Base-by-base conservation (phyloP, 345 rosid genomes). In the Hibiscus syriacus region DNA sequence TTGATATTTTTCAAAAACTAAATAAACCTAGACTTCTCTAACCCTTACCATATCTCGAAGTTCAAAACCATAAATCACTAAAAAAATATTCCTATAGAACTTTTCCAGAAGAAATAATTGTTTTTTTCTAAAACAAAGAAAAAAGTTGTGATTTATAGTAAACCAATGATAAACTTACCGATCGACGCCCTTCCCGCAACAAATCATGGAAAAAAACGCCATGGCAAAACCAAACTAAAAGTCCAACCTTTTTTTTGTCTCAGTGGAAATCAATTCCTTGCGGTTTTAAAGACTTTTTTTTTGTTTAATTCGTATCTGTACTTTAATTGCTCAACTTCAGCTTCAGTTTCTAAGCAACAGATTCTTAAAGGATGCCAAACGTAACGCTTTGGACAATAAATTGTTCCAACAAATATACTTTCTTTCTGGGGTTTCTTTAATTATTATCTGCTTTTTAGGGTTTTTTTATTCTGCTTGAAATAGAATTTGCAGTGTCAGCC, bases 181-280 rank as follows among this genome's bases (percentile, higher is more conserved):
- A 85, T 89, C 90, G 64, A 66, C 80, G 36, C 73, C 78, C 70
- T 81, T 91, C 17, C 80, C 82, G 75, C 96, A 91, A 38, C 95
- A 79, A 66, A 91, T 72, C 57, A 92, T 71, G 25, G 90, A 84
- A 71, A 66, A 61, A 74, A 89, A 71, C 30, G 80, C 82, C 98
- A 93, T 93, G 60, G 68, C 62, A 50, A 23, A 45, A 17, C 55
- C 64, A 72, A 70, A 70, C 58, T 72, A 63, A 43, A 74, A 73
- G 73, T 73, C 81, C 52, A 64, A 41, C 13, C 38, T 9, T 34
- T 30, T 5, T 53, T 27, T 16, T 29, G 36, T 59, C 32, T n/a
- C n/a, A n/a, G n/a, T n/a, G n/a, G n/a, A n/a, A n/a, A n/a, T n/a
- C n/a, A n/a, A n/a, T 27, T 55, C 36, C 49, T 0, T n/a, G 22